Base-by-base conservation (phyloP, 768 basidiomycete genomes). In the Psilocybe cubensis region DNA sequence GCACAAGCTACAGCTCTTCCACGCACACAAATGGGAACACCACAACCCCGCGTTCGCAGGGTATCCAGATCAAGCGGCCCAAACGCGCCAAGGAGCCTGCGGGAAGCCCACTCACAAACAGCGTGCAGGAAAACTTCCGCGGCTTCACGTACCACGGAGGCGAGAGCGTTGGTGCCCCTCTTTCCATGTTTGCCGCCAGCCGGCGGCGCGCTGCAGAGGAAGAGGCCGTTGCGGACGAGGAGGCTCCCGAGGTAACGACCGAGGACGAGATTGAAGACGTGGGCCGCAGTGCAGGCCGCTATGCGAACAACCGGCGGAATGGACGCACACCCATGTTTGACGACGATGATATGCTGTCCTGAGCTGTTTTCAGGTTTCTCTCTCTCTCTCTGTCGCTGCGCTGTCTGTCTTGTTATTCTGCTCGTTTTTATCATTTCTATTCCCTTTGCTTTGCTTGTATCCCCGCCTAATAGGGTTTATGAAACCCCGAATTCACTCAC, bases 91-190 rank as follows among this genome's bases (percentile, higher is more conserved):
- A 74, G 67, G 81, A 76, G 70, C 75, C 73, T 61, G 75, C 69
- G 27, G 87, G 84, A 10, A 86, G 83, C 28, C 94, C 92, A 38
- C 77, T 98, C 68, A 96, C 95, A 60, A 92, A 79, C 70, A 92
- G 89, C 67, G 92, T 98, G 44, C 96, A 98, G 76, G 96, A 96
- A 76, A 94, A 97, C 70, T 98, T 98, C 73, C 83, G 89, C 44
- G 96, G 96, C 18, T 98, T 98, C 79, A 96, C 91, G 7, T 93
- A 88, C 68, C 86, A 85, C 25, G 90, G 89, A 48, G 87, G 86
- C 23, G 88, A 90, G 75, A 87, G 85, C 54, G 71, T 90, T 27
- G 70, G 78, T 4, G 77, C 74, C 10, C 72, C 77, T n/a, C n/a
- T n/a, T n/a, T n/a, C n/a, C n/a, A 66, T 69, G 63, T 73, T 74